phyloP scores from a whole-genome alignment of 345 rosid species.

The Lenwebbia sp. region DNA sequence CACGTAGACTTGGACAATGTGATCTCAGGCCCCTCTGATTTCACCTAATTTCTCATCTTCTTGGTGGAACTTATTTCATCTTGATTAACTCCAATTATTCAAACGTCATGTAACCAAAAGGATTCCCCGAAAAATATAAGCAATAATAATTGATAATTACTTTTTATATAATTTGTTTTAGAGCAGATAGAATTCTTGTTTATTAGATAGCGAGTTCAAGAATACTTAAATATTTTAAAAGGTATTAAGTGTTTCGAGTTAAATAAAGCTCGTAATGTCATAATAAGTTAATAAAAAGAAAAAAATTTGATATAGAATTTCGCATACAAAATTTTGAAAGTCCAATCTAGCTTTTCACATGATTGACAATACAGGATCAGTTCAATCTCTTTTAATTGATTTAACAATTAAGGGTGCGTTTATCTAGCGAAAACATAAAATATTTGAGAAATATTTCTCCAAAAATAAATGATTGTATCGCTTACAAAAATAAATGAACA shows the following conservation, averaged over 20 bases:
- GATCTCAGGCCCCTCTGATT: background rate
- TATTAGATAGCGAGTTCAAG: no score
- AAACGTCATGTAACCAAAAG: background rate
- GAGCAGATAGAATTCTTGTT: background rate
- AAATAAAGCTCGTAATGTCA: background rate
- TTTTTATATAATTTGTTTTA: accelerated
- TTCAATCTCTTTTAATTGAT: background rate
- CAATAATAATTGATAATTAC: background rate
- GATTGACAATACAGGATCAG: background rate
- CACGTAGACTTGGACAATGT: background rate
- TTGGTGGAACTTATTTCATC: background rate
- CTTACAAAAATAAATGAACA: no score
- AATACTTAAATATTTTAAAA: background rate
- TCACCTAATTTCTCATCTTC: background rate
- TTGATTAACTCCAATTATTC: background rate
- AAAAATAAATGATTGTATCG: no score
- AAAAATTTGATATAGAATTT: no score
- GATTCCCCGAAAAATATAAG: background rate
- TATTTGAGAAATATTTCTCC: no score
- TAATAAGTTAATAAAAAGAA: no score
- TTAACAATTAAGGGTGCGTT: background rate
- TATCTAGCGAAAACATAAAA: no score
- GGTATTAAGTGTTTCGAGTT: background rate
- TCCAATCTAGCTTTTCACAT: background rate
- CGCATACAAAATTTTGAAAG: background rate